Base-by-base conservation (phyloP, 1,139 yeast genomes). In the Hansenula sp. region DNA sequence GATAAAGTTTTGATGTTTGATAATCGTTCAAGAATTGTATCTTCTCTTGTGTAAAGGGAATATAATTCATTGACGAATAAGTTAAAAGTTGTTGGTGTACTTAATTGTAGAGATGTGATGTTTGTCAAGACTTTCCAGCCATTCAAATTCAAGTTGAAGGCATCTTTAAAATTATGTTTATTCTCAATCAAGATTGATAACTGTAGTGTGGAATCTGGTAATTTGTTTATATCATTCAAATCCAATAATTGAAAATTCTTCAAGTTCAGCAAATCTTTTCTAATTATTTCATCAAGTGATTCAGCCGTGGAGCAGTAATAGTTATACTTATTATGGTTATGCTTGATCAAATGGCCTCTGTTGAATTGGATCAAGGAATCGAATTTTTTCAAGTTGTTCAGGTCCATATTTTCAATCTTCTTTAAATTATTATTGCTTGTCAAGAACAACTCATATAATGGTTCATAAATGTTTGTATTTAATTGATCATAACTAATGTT, bases 371-470 rank as follows among this genome's bases (percentile, higher is more conserved):
- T 33, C 10, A 58, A 47, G 0, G 61, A 50, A 21, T 54, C 51
- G 46, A 57, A 57, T 38, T 57, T 55, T 40, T 55, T 57, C 47
- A 57, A 45, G 42, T 60, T 59, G 40, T 42, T 47, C 35, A 48
- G 45, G 40, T 59, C 62, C 39, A 54, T 45, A 43, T 59, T 59
- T 33, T 54, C 54, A 30, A 58, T 43, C 4, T 40, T 41, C 11
- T 45, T 42, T 34, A 56, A 47, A 42, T 59, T 57, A 36, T 58
- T 57, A 42, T 57, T 50, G 24, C 48, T 51, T 0, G 54, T 54
- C 32, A 59, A 44, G 40, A 59, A 53, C 16, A 59, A 41, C 29
- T 58, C 62, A 40, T 58, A 58, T 6, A 59, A 35, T 0, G 59
- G 48, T 16, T 51, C 52, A 38, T 51, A 59, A 16, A 52, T 49